Evolutionary conservation across 495 filamentous ascomycete genomes (phyloP).

Genomic region (Hypoxylon trugodes): DNA sequence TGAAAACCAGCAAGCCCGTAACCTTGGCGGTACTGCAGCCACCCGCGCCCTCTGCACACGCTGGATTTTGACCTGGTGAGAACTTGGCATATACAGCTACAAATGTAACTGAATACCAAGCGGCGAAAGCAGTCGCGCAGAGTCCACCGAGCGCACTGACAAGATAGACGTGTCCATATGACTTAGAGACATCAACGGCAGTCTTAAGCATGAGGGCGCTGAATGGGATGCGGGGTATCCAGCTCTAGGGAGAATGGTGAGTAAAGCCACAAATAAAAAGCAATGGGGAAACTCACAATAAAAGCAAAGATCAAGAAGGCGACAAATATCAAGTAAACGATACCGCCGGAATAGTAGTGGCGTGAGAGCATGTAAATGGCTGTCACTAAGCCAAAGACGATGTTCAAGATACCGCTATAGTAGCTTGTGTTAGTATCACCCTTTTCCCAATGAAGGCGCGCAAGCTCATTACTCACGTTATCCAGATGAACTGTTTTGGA

Average conservation of each 20-base stretch:
- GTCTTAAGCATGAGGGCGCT: slow-evolving; percentile 89
- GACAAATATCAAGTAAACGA: slow-evolving; percentile 83
- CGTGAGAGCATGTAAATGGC: slow-evolving; percentile 76
- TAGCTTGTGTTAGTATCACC: slow-evolving; percentile 61
- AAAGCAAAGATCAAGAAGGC: slow-evolving; percentile 64
- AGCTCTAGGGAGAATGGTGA: slow-evolving; percentile 62
- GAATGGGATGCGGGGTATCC: slow-evolving; percentile 89
- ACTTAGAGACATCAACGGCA: slow-evolving; percentile 83
- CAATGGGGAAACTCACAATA: slow-evolving; percentile 26
- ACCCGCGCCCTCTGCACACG: slow-evolving; percentile 67
- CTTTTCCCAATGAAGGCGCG: slow-evolving; percentile 57
- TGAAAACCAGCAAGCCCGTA: slow-evolving; percentile 83
- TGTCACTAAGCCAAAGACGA: slow-evolving; percentile 70
- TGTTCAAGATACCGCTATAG: slow-evolving; percentile 82
- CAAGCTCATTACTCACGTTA: slow-evolving; percentile 65
- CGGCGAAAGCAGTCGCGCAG: slow-evolving; percentile 74
- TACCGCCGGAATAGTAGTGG: slow-evolving; percentile 80
- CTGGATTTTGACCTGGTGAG: slow-evolving; percentile 72
- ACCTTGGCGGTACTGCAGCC: slow-evolving; percentile 80
- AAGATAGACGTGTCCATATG: slow-evolving; percentile 84
- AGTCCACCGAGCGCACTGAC: slow-evolving; percentile 84
- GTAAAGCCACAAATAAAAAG: neutral
- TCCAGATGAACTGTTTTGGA: slow-evolving; percentile 91
- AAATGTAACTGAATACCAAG: slow-evolving; percentile 67
- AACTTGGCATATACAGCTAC: slow-evolving; percentile 81